Percentiles rank a stretch among this genome's conserved stretches.
Conservation (phyloP, 2,329 filamentous ascomycete genomes). For the Metarhizium guizhouense region DNA sequence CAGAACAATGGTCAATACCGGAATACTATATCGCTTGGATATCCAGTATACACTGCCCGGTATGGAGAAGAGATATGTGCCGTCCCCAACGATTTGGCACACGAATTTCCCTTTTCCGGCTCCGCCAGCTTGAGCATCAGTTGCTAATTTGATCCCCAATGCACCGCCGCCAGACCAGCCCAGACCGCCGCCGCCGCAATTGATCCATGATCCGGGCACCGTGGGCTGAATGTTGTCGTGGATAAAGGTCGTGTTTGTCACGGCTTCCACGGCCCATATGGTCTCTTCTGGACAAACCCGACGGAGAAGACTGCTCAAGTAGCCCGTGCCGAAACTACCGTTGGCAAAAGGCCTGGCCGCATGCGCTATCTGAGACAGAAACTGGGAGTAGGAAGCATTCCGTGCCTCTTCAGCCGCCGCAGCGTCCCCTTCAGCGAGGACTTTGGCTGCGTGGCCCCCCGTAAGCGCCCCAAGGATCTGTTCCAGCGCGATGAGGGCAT, state of each 20-base stretch:
- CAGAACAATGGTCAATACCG: constrained; percentile 44
- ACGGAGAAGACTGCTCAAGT: constrained; percentile 24
- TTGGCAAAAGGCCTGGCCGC: constrained; percentile 49
- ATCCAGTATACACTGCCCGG: constrained; percentile 50
- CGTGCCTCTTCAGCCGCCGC: constrained; percentile 33
- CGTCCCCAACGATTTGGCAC: constrained; percentile 47
- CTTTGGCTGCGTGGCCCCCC: constrained; percentile 31
- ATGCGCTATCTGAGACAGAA: constrained; percentile 50
- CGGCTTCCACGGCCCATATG: constrained; percentile 70
- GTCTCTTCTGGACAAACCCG: constrained; percentile 37
- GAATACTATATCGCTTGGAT: constrained; percentile 42
- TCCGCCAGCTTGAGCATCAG: constrained; percentile 22
- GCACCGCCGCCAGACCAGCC: constrained; percentile 74
- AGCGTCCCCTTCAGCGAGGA: constrained; percentile 19
- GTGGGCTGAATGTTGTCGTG: constrained; percentile 63
- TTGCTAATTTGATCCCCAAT: constrained; percentile 68
- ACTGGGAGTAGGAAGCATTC: constrained; percentile 45
- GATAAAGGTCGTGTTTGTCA: constrained; percentile 60
- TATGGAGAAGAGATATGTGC: constrained; percentile 46
- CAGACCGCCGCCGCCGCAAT: constrained; percentile 71
- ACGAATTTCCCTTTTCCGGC: constrained; percentile 41
- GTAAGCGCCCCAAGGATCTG: constrained; percentile 59
- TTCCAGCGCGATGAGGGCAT: constrained; percentile 53
- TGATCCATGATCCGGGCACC: constrained; percentile 66
- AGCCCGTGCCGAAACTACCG: constrained; percentile 37